Evolutionary conservation across 345 rosid genomes (phyloP), one percentile per base, ranked within the genome.

Genomic region (Populus deltoides): DNA sequence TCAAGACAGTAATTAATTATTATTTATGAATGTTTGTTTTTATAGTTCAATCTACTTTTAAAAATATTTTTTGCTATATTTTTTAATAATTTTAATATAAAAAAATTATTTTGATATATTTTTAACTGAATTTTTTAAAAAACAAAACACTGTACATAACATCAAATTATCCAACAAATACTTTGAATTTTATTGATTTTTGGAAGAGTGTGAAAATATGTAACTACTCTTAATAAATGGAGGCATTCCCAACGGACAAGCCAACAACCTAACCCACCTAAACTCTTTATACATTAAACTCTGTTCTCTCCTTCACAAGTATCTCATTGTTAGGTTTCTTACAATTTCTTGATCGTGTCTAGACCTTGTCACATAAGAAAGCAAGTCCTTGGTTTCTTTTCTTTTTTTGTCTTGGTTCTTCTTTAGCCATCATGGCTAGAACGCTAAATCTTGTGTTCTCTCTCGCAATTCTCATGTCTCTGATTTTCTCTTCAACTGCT

Each of bases 401-500:
- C 2, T 29, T 31, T 31, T 31, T 2, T 2, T 33, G 36, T 4
- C 36, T 33, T 67, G 68, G 20, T 41, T 63, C 31, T 31, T 51
- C 72, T 6, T 7, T 61, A 27, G 31, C 36, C 74, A 79, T 74
- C 10, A 59, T 59, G 81, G 67, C 57, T 3, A 20, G 27, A 59
- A n/a, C 10, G 1, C 27, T 47, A 68, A 47, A 33, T 15, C 43
- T 53, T 25, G n/a, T 55, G 55, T 38, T 79, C 9, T 55, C 17
- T 27, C 31, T 80, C 31, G 9, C 47, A 43, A 16, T 75, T 49
- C 35, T 70, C 29, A 66, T 78, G 79, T 85, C 75, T 15, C 8
- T 82, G 69, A 0, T 71, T 35, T 13, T 63, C 35, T 45, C 49
- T 8, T 75, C 87, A 33, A 85, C 86, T n/a, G 88, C 85, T 11